These are phyloP conservation scores for Agarophyton chilense DNA, from an alignment of 23 red algal genomes.

Conservation along the genomic window DNA sequence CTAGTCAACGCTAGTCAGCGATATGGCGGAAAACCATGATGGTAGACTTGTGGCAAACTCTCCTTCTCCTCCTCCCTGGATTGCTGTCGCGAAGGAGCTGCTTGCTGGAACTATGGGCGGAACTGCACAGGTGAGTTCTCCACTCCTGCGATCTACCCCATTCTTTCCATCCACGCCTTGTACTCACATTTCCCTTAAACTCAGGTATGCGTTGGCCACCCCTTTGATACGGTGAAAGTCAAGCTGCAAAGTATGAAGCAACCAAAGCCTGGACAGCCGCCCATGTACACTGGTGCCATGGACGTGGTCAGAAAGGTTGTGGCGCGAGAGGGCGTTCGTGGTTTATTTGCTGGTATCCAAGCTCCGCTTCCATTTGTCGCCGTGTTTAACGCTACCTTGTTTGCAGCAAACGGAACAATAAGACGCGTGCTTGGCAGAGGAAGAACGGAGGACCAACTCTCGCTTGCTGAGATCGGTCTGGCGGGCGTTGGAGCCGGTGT, in stretches of 20 bases:
- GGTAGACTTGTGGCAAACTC: background rate
- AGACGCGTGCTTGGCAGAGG: slow-evolving; percentile 62
- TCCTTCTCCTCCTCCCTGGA: background rate
- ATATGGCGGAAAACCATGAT: background rate
- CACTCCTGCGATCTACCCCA: background rate
- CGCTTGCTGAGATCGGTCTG: slow-evolving; percentile 44
- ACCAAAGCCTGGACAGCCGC: slow-evolving; percentile 41
- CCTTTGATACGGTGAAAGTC: slow-evolving; percentile 91
- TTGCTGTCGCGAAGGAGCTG: slow-evolving; percentile 41
- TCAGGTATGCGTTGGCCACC: slow-evolving; percentile 75
- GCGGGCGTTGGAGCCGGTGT: slow-evolving; percentile 77
- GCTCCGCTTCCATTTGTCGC: slow-evolving; percentile 85
- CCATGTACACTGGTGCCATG: slow-evolving; percentile 53
- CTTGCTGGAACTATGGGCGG: slow-evolving; percentile 57
- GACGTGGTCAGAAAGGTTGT: slow-evolving; percentile 72
- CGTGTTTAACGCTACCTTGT: slow-evolving; percentile 87
- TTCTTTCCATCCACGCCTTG: too few species aligned
- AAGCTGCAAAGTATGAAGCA: slow-evolving; percentile 80
- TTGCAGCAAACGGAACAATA: slow-evolving; percentile 80
- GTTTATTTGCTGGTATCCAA: slow-evolving; percentile 80
- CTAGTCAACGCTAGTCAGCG: too few species aligned
- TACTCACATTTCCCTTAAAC: background rate
- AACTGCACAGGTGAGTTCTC: slow-evolving; percentile 38
- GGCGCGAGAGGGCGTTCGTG: slow-evolving; percentile 47
- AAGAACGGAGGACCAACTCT: slow-evolving; percentile 53